A percentile compares a stretch with the other conserved stretches of the same genome.
phyloP scores from a whole-genome alignment of 2,329 filamentous ascomycete species.

The Scytalidium lignicola region DNA sequence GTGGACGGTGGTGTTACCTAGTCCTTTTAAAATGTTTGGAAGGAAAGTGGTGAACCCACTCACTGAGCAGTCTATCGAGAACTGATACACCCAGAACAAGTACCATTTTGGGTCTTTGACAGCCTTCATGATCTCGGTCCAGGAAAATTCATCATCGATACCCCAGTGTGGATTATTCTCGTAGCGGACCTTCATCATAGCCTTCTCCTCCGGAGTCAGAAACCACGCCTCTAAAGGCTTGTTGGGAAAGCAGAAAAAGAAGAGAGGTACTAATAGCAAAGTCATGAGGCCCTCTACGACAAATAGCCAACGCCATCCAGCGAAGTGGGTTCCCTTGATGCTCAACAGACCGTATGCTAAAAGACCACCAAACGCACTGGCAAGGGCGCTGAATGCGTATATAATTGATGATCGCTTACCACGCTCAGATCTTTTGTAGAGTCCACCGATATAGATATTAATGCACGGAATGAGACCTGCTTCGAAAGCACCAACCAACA shows the following conservation, averaged over 20 bases:
- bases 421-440: slow-evolving; percentile 20
- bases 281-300: slow-evolving; percentile 21
- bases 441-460: slow-evolving; percentile 23
- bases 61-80: no score
- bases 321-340: slow-evolving; percentile 41
- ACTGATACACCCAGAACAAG: no score
- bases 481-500: slow-evolving; percentile 25
- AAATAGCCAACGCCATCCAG: slow-evolving; percentile 37
- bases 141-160: slow-evolving; percentile 45
- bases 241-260: slow-evolving; percentile 20
- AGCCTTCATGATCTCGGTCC: slow-evolving; percentile 41
- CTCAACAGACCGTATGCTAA: slow-evolving; percentile 31
- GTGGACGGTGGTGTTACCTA: slow-evolving; percentile 44
- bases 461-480: slow-evolving; percentile 25
- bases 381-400: slow-evolving; percentile 19
- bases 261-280: slow-evolving; percentile 16
- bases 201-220: slow-evolving; percentile 26
- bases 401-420: slow-evolving; percentile 25
- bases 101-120: slow-evolving; percentile 46
- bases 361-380: slow-evolving; percentile 23
- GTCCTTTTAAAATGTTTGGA: slow-evolving; percentile 46
- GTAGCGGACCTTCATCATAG: slow-evolving; percentile 43
- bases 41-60: slow-evolving; percentile 52
- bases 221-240: slow-evolving; percentile 24
- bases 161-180: slow-evolving; percentile 41